Conservation (phyloP, 2,329 filamentous ascomycete genomes). For the Aspergillus carbonarius region DNA sequence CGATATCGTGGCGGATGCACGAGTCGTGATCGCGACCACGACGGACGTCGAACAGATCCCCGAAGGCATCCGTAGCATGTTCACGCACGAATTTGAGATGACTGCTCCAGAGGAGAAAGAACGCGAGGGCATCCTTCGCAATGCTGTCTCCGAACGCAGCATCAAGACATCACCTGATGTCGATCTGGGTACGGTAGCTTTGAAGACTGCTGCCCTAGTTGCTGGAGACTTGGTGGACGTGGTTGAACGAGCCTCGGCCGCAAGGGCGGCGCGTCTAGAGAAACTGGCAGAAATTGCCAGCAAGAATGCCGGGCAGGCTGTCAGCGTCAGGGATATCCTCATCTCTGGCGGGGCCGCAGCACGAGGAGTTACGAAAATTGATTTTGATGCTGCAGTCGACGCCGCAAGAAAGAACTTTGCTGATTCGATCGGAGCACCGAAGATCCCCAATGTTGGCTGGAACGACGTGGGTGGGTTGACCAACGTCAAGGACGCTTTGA, state of each 20-base stretch:
- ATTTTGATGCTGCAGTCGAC: constrained; percentile 92
- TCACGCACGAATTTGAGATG: constrained; percentile 95
- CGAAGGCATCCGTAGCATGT: constrained; percentile 82
- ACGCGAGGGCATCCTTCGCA: constrained; percentile 79
- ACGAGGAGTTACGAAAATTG: constrained; percentile 73
- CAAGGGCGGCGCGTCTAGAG: constrained; percentile 73
- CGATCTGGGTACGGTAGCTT: constrained; percentile 77
- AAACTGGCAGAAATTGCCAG: constrained; percentile 56
- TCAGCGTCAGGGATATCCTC: constrained; percentile 79
- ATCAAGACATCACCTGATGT: constrained; percentile 79
- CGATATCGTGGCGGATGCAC: constrained; percentile 73
- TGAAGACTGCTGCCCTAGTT: constrained; percentile 94
- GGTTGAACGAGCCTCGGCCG: constrained; percentile 81
- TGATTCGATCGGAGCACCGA: constrained; percentile 93
- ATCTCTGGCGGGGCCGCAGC: constrained; percentile 80
- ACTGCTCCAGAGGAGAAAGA: constrained; percentile 88
- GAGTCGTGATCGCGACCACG: constrained; percentile 88
- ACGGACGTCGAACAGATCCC: constrained; percentile 94
- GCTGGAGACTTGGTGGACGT: constrained; percentile 94
- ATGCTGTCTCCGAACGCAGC: constrained; percentile 72
- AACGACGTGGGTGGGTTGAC: constrained; percentile 90
- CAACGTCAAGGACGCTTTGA: constrained; percentile 95
- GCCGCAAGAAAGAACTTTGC: constrained; percentile 97
- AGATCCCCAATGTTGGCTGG: constrained; percentile 97
- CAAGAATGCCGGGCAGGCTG: constrained; percentile 29